Conservation (phyloP, 2,329 filamentous ascomycete species). For the Penicillium janthinellum region DNA sequence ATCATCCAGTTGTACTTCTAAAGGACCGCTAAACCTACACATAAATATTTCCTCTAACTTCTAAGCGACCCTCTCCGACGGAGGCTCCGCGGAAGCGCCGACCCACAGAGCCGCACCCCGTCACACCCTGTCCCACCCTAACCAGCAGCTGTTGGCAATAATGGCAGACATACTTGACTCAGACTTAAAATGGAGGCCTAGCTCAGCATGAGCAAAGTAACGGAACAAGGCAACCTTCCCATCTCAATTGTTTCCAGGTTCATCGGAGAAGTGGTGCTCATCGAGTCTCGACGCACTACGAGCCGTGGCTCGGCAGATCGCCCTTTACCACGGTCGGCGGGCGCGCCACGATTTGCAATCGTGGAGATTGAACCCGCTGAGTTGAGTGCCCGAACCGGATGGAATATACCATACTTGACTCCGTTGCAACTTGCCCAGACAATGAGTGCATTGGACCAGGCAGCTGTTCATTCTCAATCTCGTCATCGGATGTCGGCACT, state of each 20-base stretch:
- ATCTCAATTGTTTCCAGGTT: background rate
- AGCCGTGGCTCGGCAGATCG: slow-evolving; percentile 5
- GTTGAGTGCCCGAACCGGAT: background rate
- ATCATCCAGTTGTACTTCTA: background rate
- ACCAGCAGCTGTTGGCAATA: background rate
- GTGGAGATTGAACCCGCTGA: background rate
- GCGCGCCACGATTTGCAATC: slow-evolving; percentile 1
- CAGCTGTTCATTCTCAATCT: background rate
- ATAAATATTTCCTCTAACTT: background rate
- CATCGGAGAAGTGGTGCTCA: background rate
- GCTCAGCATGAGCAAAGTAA: background rate
- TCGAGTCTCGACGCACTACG: background rate
- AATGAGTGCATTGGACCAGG: no score
- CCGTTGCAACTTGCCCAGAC: no score
- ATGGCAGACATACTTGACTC: no score
- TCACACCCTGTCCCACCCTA: background rate
- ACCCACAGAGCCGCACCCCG: slow-evolving; percentile 5
- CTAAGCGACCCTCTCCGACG: background rate
- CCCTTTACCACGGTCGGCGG: slow-evolving; percentile 1
- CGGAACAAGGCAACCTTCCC: background rate
- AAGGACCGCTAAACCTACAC: background rate
- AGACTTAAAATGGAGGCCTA: background rate
- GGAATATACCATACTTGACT: no score
- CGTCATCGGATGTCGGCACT: background rate
- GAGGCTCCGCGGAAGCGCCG: slow-evolving; percentile 1